Conservation (phyloP, 1,139 yeast species). For the Waltiozyma sp. region DNA sequence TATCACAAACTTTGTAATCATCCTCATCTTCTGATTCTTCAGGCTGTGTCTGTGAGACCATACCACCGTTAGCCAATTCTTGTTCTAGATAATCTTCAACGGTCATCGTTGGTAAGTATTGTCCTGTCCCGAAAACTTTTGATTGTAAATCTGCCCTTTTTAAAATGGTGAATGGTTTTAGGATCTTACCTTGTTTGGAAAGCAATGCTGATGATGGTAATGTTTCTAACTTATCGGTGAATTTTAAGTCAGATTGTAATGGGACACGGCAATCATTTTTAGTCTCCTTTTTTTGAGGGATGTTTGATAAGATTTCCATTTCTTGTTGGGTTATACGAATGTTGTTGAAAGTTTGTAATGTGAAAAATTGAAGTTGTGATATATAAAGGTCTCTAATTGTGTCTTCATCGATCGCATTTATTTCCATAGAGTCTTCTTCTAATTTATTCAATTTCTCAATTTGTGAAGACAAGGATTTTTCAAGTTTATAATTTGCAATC, state of each 20-base stretch:
- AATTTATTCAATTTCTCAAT: conserved; percentile 28
- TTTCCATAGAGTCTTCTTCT: conserved; percentile 24
- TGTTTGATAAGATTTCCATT: conserved; percentile 36
- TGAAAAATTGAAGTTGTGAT: conserved; percentile 42
- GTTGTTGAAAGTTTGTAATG: conserved; percentile 41
- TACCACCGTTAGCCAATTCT: conserved; percentile 77
- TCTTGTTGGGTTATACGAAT: conserved; percentile 52
- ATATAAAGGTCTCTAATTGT: conserved; percentile 39
- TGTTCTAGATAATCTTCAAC: conserved; percentile 86
- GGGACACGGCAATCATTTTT: conserved; percentile 16
- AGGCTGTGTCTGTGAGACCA: conserved; percentile 35
- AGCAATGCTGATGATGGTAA: conserved; percentile 30
- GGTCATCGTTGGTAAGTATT: conserved; percentile 85
- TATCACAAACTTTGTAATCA: conserved; percentile 34
- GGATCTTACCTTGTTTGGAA: conserved; percentile 61
- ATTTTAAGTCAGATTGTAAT: conserved; percentile 19
- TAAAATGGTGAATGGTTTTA: conserved; percentile 77
- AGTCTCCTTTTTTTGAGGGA: conserved; percentile 18
- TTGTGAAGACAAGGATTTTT: conserved; percentile 39
- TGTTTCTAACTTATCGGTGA: conserved; percentile 44
- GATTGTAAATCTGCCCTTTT: conserved; percentile 46
- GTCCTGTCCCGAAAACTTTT: conserved; percentile 86
- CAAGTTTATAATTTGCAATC: conserved; percentile 55
- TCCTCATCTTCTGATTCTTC: conserved; percentile 38
- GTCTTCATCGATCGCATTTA: conserved; percentile 47